Evolutionary conservation across 495 filamentous ascomycete genomes (phyloP), one percentile per base, ranked within the genome.

Genomic region (Daldinia childiae): DNA sequence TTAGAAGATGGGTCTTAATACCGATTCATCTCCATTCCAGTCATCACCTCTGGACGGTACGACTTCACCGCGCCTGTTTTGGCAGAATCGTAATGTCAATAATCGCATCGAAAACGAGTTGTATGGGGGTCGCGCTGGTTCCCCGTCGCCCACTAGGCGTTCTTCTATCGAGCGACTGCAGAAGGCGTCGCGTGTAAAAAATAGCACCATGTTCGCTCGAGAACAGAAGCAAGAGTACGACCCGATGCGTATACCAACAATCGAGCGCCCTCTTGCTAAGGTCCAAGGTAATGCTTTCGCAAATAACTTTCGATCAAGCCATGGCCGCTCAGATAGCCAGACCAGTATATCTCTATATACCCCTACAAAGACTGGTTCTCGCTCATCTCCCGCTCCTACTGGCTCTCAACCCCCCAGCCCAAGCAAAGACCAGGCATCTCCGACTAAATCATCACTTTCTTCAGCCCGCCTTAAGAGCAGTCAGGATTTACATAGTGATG

Each of bases 91-190:
- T 54, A 91, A 92, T 68, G 88, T 86, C 72, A 86, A 88, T 32
- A 87, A 87, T 69, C 87, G 84, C 65, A 79, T 84, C 6, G 93
- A 97, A 77, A 96, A 96, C 81, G 82, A 77, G 32, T 81, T 88
- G 8, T 88, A 89, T 77, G 87, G 85, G 52, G 84, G 81, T 48
- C 87, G 76, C 80, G 88, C 82, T 54, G 81, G 75, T 32, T 89
- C 91, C 11, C 88, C 88, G 17, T 89, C 90, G 21, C 89, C 90
- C 1, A 84, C 86, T 0, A 91, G 92, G 74, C 90, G 95, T 69
- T 90, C 93, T 5, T 98, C 95, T 11, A 90, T 98, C 62, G 95
- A 99, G 80, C 93, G 93, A 56, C 81, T 99, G 63, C 96, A 98
- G 82, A 90, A 91, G 71, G 93, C 91, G 4, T 97, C 95, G 41